phyloP scores from a whole-genome alignment of 306 rosid genomes.

The Myrica gale region DNA sequence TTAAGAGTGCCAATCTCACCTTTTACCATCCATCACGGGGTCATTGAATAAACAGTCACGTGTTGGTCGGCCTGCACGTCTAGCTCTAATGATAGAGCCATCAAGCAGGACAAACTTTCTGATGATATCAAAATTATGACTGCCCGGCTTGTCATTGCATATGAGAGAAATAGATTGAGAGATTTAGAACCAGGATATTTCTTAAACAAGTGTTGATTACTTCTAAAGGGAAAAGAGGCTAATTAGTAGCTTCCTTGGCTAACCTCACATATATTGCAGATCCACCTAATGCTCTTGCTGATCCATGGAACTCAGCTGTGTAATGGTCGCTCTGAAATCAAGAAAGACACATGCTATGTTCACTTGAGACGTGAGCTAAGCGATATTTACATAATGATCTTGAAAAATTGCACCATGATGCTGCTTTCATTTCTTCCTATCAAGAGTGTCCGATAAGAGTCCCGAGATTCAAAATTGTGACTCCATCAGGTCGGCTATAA shows the following conservation, averaged over 20 bases:
- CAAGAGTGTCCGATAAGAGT: background rate
- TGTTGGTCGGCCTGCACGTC: slow-evolving; percentile 64
- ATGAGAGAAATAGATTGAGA: background rate
- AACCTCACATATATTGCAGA: slow-evolving; percentile 72
- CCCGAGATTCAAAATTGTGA: too few species aligned
- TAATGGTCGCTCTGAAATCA: slow-evolving; percentile 56
- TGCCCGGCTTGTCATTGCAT: slow-evolving; percentile 61
- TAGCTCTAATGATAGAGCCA: slow-evolving; percentile 67
- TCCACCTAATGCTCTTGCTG: slow-evolving; percentile 80
- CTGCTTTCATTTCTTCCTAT: background rate
- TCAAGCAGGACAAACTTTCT: slow-evolving; percentile 55
- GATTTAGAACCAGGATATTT: background rate
- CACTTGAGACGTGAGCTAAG: background rate
- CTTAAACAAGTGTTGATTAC: background rate
- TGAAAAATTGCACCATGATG: background rate
- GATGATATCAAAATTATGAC: slow-evolving; percentile 59
- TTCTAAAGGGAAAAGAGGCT: background rate
- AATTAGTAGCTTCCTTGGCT: slow-evolving; percentile 5
- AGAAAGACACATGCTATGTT: slow-evolving; percentile 11
- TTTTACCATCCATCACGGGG: slow-evolving; percentile 58
- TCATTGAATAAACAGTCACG: slow-evolving; percentile 67
- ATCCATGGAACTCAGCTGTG: slow-evolving; percentile 70
- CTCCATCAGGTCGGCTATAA: too few species aligned
- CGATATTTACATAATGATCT: background rate
- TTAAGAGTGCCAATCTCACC: slow-evolving; percentile 26